Base-by-base conservation (phyloP, 2,329 filamentous ascomycete genomes). In the Aplosporella prunicola region DNA sequence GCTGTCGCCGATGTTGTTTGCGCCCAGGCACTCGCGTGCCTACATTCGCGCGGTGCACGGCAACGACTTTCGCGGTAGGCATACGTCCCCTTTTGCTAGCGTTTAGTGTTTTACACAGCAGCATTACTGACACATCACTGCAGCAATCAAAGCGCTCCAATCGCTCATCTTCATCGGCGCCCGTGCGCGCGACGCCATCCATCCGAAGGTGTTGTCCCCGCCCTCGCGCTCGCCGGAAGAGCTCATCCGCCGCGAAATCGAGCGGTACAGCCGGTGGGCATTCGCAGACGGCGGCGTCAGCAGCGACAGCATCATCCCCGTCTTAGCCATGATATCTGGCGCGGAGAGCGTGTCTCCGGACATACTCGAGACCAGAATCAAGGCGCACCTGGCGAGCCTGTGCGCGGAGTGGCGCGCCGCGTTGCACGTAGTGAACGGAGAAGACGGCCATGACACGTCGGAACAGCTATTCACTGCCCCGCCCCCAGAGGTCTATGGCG, bases 221-320 rank as follows among this genome's bases (percentile, higher is more conserved):
- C 32, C 32, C 15, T 57, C 58, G 22, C 60, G 54, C 30, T 57
- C 49, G 9, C 48, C 58, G 5, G 54, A 57, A 30, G 50, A 45
- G n/a, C 49, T 64, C 17, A 60, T 72, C 34, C 53, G 52, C 38
- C 59, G 53, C 5, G 57, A 57, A 3, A 58, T 73, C 32, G 48
- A 57, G 9, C 58, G 59, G 5, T 77, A 73, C 51, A 58, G 72
- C 26, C 59, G 61, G 28, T 77, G 74, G 73, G 68, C 70, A 1
- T 50, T 71, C 38, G 55, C 52, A 17, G 73, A 78, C 45, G 64
- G 60, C 7, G 55, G 51, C 13, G 51, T 74, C 15, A 54, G 63
- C 32, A 48, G 50, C 45, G 35, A 33, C 34, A 57, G 52, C 31
- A 45, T 53, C 11, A 53, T 67, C 8, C 67, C 69, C 0, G 52